Conservation (phyloP, 306 rosid genomes). For the Quercus engelmannii region DNA sequence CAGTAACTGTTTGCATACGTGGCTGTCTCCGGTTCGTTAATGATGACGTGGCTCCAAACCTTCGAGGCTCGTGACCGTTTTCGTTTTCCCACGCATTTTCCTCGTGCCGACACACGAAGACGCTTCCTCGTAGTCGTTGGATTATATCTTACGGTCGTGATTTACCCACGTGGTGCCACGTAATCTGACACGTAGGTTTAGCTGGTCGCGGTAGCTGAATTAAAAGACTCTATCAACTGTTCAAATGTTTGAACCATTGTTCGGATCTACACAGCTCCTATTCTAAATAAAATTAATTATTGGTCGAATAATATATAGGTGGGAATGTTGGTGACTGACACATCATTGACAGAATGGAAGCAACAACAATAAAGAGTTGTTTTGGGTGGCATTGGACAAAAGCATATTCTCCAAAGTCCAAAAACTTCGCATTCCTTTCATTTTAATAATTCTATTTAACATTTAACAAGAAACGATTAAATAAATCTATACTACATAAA, state of each 20-base stretch:
- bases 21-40: conserved; percentile 16
- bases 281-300: no score
- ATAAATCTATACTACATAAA: no score
- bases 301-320: no score
- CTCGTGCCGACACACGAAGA: conserved; percentile 8
- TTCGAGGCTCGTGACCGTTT: conserved; percentile 28
- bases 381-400: neutral
- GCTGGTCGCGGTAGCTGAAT: neutral
- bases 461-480: no score
- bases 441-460: neutral
- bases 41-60: conserved; percentile 28
- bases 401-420: neutral
- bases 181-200: neutral
- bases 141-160: neutral
- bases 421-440: neutral
- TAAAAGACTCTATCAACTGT: neutral
- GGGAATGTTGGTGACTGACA: no score
- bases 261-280: no score
- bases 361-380: no score
- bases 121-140: neutral
- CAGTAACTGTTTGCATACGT: neutral
- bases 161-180: neutral
- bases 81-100: conserved; percentile 18
- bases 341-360: no score
- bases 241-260: neutral